Conservation (phyloP, 345 rosid species). For the Gossypium raimondii region DNA sequence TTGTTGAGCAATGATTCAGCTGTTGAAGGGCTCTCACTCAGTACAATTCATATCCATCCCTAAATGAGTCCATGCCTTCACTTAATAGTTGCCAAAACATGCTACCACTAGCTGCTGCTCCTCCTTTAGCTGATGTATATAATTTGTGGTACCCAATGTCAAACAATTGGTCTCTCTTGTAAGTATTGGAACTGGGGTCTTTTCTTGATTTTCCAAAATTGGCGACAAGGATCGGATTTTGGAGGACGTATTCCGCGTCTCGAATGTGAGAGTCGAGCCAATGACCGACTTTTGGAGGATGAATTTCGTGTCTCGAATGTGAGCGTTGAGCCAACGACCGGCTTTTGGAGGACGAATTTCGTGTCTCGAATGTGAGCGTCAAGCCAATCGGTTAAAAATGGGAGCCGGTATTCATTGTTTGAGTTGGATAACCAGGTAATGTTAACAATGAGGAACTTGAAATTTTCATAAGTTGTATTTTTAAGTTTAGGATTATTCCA, state of each 20-base stretch:
- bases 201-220: constrained; percentile 76
- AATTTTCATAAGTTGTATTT: not conserved
- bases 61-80: constrained; percentile 64
- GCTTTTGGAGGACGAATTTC: too few relatives aligned
- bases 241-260: constrained; percentile 66
- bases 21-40: constrained; percentile 59
- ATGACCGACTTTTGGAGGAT: not conserved
- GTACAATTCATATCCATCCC: constrained; percentile 78
- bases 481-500: not conserved
- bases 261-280: constrained; percentile 72
- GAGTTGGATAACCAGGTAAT: constrained; percentile 53
- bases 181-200: constrained; percentile 34
- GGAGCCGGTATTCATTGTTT: constrained; percentile 39
- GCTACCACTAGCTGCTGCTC: constrained; percentile 81
- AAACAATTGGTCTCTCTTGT: constrained; percentile 58
- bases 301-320: too few relatives aligned
- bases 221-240: constrained; percentile 62
- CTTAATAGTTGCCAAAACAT: constrained; percentile 88
- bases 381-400: constrained; percentile 44
- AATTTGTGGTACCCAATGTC: constrained; percentile 56
- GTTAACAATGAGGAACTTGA: not conserved
- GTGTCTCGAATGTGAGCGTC: too few relatives aligned
- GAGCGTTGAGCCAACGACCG: too few relatives aligned
- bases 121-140: constrained; percentile 61
- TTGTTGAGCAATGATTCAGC: constrained; percentile 58